These are phyloP conservation scores for Exidia glandulosa DNA, from an alignment of 768 basidiomycete genomes.

Conservation along the genomic window DNA sequence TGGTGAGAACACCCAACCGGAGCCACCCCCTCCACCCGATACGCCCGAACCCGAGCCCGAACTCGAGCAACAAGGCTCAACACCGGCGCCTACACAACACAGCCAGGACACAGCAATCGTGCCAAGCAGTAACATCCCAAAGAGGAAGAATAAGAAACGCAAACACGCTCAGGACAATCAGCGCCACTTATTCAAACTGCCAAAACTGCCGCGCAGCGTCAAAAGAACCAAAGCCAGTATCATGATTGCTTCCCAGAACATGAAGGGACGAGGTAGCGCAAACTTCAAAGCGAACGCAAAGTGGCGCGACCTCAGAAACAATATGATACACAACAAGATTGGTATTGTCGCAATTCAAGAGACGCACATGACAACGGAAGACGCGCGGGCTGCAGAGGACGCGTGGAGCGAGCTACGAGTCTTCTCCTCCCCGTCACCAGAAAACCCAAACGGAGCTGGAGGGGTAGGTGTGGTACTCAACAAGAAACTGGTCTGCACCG, in stretches of 20 bases:
- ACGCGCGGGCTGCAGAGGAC: neutral
- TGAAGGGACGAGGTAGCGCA: neutral
- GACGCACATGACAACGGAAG: neutral
- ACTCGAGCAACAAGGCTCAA: too few relatives aligned
- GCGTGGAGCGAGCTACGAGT: neutral
- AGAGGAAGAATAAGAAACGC: neutral
- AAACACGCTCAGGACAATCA: neutral
- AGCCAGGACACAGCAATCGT: too few relatives aligned
- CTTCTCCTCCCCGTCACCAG: neutral
- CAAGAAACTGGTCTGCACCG: neutral
- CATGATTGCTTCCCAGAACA: neutral
- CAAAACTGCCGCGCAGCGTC: neutral
- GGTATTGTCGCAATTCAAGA: neutral
- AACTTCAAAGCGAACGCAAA: neutral
- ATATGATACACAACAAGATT: neutral
- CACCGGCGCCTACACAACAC: too few relatives aligned
- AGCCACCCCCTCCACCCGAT: too few relatives aligned
- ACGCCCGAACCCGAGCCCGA: too few relatives aligned
- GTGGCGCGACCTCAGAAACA: neutral
- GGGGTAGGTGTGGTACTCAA: neutral
- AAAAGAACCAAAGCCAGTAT: neutral
- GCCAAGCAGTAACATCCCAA: neutral
- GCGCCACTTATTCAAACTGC: neutral
- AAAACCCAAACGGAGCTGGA: neutral
- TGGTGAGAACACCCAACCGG: too few relatives aligned